Base-by-base conservation (phyloP, 495 filamentous ascomycete genomes). In the Talaromyces nanjingensis region DNA sequence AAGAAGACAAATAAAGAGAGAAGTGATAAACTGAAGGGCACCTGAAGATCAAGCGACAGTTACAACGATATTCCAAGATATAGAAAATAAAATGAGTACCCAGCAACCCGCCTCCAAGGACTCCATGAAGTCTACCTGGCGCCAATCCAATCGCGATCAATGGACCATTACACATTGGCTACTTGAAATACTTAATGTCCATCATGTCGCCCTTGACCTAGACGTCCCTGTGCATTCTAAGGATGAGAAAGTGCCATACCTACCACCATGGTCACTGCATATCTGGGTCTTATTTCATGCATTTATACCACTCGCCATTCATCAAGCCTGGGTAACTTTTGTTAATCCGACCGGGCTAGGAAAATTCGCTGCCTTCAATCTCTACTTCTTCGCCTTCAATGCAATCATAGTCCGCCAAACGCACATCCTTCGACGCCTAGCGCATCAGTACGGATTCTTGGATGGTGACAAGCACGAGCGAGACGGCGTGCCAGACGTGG, bases 41-140 rank as follows among this genome's bases (percentile, higher is more conserved):
- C 18, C n/a, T 18, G 18, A 49, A 20, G 7, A 49, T 5, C 37
- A 16, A 16, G 14, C 6, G 33, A 37, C 33, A 37, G 33, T 12
- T 12, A 37, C 33, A 37, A 3, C 33, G 11, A 37, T 12, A 11
- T 37, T 11, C 33, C 33, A 12, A 45, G 42, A 5, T 45, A 45
- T 18, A 20, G 18, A 49, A 3, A n/a, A 20, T n/a, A 49, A 49
- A 20, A 49, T 49, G 45, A 22, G n/a, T 3, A 49, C n/a, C n/a
- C 45, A 52, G 14, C 24, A 45, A 45, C 37, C 20, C 24, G 20
- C 24, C 70, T 56, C 75, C 7, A 79, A 76, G 62, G 76, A 79
- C 68, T 79, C 76, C 2, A 77, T 79, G 73, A 75, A 71, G 63
- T 79, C 76, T 22, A 79, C 76, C 27, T 79, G 76, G 76, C 75